These are phyloP conservation scores for Allium sativum DNA, from an alignment of 106 monocot genomes.

Conservation along the genomic window DNA sequence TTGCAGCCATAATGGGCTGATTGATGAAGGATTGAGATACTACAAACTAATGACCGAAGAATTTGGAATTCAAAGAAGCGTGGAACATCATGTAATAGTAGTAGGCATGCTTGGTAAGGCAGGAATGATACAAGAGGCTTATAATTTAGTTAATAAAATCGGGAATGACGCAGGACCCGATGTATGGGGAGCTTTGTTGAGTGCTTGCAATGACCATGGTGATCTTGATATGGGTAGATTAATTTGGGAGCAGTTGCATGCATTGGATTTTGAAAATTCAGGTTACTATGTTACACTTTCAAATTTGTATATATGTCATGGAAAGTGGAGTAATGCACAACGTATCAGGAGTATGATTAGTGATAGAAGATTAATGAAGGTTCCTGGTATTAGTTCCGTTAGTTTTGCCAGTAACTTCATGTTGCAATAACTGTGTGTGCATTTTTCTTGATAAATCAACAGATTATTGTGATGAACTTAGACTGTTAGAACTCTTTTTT, in stretches of 20 bases:
- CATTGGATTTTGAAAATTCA: conserved; percentile 30
- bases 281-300: conserved; percentile 63
- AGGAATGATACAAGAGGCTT: conserved; percentile 41
- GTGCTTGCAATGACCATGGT: conserved; percentile 38
- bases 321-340: conserved; percentile 45
- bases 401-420: not conserved
- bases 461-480: too few species aligned
- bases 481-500: too few species aligned
- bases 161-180: conserved; percentile 16
- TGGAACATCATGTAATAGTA: conserved; percentile 49
- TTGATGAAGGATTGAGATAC: conserved; percentile 52
- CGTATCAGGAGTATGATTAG: conserved; percentile 27
- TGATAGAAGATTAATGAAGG: conserved; percentile 37
- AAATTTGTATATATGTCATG: conserved; percentile 40
- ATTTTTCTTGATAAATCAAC: too few species aligned
- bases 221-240: conserved; percentile 29
- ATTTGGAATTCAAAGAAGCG: conserved; percentile 23
- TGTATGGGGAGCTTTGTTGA: conserved; percentile 61
- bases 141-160: conserved; percentile 18
- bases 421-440: too few species aligned
- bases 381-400: conserved; percentile 36
- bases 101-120: conserved; percentile 49
- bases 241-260: conserved; percentile 28
- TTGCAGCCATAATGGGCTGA: conserved; percentile 51
- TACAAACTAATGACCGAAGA: conserved; percentile 36